These are phyloP conservation scores for Umbelopsis sp. DNA, from an alignment of 192 early-diverging fungal genomes.

Conservation along the genomic window DNA sequence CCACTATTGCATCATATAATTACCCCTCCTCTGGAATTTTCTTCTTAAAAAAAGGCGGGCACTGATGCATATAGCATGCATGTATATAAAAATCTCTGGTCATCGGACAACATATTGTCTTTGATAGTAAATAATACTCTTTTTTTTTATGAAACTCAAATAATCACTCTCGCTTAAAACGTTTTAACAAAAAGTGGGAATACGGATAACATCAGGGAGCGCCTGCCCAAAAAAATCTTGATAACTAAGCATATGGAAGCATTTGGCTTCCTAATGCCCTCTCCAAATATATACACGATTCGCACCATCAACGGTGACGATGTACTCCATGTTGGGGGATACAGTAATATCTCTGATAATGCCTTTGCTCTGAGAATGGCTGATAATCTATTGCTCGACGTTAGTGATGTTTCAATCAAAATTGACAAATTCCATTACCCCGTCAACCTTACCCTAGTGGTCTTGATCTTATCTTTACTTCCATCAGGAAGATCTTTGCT, in stretches of 20 bases:
- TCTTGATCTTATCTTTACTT: conserved; percentile 26
- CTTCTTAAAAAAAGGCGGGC: background rate
- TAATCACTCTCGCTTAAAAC: too few species aligned
- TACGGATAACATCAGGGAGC: background rate
- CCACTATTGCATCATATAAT: background rate
- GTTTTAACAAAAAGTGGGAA: too few species aligned
- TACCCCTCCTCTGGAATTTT: background rate
- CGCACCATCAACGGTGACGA: background rate
- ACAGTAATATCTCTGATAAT: background rate
- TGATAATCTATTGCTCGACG: background rate
- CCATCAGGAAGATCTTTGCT: conserved; percentile 29
- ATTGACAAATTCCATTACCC: background rate
- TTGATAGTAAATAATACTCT: too few species aligned
- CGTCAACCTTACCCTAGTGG: conserved; percentile 21
- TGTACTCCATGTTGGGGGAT: conserved; percentile 2
- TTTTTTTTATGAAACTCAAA: too few species aligned
- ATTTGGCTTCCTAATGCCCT: background rate
- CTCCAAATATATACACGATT: conserved; percentile 14
- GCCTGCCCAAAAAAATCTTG: background rate
- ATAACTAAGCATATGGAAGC: background rate
- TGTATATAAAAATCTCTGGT: too few species aligned
- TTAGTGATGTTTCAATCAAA: background rate
- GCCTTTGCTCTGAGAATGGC: conserved; percentile 12
- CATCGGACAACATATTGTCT: too few species aligned
- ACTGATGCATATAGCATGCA: too few species aligned